Conservation (phyloP, 225 moss, liverwort and hornwort species). For the Sphagnum tenellum region DNA sequence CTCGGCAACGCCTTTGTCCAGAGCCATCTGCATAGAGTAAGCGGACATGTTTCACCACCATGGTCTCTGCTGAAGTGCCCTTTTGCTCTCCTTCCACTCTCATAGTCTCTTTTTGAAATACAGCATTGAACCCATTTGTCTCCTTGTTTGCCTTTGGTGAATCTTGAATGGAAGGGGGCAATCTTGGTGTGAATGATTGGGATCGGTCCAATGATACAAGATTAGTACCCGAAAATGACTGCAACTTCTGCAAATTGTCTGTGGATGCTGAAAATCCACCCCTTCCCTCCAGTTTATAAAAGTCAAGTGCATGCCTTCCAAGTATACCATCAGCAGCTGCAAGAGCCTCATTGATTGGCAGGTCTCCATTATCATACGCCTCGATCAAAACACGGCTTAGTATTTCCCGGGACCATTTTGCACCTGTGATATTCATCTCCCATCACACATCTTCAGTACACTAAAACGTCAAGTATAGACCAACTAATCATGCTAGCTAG, state of each 20-base stretch:
- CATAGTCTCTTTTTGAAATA: constrained; percentile 9
- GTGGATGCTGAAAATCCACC: constrained; percentile 12
- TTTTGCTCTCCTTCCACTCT: constrained; percentile 11
- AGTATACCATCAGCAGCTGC: constrained; percentile 54
- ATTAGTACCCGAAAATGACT: constrained; percentile 13
- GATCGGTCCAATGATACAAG: constrained; percentile 9
- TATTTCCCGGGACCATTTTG: constrained; percentile 80
- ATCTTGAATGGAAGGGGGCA: constrained; percentile 13
- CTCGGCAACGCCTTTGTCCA: constrained; percentile 77
- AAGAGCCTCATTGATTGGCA: constrained; percentile 63
- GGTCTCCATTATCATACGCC: constrained; percentile 62
- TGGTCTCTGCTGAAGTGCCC: constrained; percentile 7
- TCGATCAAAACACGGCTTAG: constrained; percentile 64
- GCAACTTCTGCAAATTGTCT: constrained; percentile 20
- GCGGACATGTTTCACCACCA: constrained; percentile 50
- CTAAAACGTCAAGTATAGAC: too few relatives aligned
- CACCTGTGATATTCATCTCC: constrained; percentile 29
- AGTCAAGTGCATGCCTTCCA: constrained; percentile 49
- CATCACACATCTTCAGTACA: background rate
- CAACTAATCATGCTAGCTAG: too few relatives aligned
- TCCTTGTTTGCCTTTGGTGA: background rate
- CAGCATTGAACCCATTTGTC: background rate
- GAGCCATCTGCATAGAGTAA: constrained; percentile 46
- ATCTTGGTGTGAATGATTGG: constrained; percentile 22
- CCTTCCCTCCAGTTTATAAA: constrained; percentile 67